Conservation (phyloP, 2,329 filamentous ascomycete genomes). For the Pleomassaria siparia region DNA sequence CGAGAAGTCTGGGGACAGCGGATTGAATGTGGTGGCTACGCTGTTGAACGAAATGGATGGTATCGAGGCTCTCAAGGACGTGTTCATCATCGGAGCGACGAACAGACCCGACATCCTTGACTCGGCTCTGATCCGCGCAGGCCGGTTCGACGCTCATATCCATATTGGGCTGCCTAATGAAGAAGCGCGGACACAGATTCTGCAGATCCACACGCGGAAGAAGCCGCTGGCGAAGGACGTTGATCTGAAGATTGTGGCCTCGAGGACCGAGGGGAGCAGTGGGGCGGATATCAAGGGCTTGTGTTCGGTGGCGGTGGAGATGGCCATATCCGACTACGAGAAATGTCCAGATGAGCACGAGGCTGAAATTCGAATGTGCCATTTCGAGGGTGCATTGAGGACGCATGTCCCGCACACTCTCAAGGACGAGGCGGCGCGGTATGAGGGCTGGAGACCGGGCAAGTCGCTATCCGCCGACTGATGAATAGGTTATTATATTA, state of each 20-base stretch:
- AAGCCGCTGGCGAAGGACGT: constrained; percentile 65
- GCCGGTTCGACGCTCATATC: constrained; percentile 79
- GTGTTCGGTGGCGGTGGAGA: constrained; percentile 44
- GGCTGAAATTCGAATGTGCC: constrained; percentile 47
- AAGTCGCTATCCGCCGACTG: constrained; percentile 27
- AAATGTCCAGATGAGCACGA: constrained; percentile 20
- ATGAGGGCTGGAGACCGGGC: constrained; percentile 44
- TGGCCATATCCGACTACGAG: constrained; percentile 37
- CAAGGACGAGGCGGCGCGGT: constrained; percentile 46
- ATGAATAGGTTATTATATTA: neutral
- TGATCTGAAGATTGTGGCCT: constrained; percentile 64
- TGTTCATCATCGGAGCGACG: constrained; percentile 86
- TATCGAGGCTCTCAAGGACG: constrained; percentile 79
- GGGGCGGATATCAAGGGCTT: constrained; percentile 78
- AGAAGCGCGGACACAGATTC: constrained; percentile 73
- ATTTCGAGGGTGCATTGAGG: constrained; percentile 48
- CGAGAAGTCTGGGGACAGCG: constrained; percentile 51
- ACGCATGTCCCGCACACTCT: constrained; percentile 47
- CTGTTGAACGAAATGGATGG: constrained; percentile 95
- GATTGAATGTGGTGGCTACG: constrained; percentile 84
- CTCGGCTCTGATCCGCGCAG: constrained; percentile 79
- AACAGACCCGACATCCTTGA: constrained; percentile 88
- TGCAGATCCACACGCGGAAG: constrained; percentile 66
- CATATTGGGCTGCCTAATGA: constrained; percentile 82
- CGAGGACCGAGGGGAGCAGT: constrained; percentile 72